phyloP scores from a whole-genome alignment of 345 rosid species.

The Gossypium raimondii region DNA sequence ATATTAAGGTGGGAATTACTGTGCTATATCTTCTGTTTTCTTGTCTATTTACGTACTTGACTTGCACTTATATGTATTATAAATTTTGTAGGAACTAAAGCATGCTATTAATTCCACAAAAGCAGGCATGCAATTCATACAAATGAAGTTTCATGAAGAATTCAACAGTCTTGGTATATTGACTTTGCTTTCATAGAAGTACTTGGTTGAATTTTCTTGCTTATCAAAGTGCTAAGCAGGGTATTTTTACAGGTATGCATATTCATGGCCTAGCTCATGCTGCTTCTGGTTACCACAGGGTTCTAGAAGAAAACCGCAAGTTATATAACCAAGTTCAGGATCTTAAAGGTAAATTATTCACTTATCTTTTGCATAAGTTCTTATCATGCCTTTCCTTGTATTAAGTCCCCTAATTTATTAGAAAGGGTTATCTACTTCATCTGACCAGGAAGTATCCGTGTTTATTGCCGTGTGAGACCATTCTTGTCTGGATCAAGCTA shows the following conservation, averaged over 20 bases:
- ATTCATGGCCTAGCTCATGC: slow-evolving; percentile 88
- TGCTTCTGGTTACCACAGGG: slow-evolving; percentile 89
- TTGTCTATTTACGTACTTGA: background rate
- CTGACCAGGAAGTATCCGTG: slow-evolving; percentile 78
- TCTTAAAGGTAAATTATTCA: slow-evolving; percentile 65
- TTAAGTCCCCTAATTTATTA: slow-evolving; percentile 11
- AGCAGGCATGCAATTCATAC: slow-evolving; percentile 89
- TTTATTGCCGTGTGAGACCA: slow-evolving; percentile 92
- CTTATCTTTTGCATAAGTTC: slow-evolving; percentile 1
- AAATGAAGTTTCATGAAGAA: slow-evolving; percentile 80
- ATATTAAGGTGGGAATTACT: slow-evolving; percentile 18
- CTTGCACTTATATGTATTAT: slow-evolving; percentile 10
- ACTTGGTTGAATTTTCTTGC: background rate
- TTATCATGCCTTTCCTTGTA: slow-evolving; percentile 1
- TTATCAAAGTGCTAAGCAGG: background rate
- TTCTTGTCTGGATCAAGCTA: slow-evolving; percentile 67
- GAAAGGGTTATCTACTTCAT: slow-evolving; percentile 7
- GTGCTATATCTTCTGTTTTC: background rate
- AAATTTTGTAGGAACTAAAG: slow-evolving; percentile 55
- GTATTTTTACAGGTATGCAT: slow-evolving; percentile 54
- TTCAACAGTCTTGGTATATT: slow-evolving; percentile 66
- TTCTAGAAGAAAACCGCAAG: slow-evolving; percentile 91
- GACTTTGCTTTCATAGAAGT: background rate
- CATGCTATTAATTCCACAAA: slow-evolving; percentile 59
- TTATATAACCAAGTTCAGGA: slow-evolving; percentile 95